Evolutionary conservation across 1,284 basidiomycete genomes (phyloP).

Genomic region (Trametes sp.): DNA sequence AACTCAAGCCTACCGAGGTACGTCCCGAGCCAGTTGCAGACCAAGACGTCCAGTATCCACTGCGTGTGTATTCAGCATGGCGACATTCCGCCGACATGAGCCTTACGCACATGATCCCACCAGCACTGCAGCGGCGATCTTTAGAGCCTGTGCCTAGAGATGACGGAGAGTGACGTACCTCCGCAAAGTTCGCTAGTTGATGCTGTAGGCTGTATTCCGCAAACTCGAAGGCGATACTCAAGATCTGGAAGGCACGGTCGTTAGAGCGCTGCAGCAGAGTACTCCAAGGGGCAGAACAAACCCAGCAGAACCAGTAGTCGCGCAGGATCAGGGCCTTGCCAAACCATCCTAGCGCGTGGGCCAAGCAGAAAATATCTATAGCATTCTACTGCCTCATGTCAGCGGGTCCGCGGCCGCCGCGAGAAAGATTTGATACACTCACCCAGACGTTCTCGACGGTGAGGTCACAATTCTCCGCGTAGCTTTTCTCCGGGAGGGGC

Average conservation of each 20-base stretch:
- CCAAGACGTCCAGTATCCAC: slow-evolving; percentile 85
- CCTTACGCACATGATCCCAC: slow-evolving; percentile 83
- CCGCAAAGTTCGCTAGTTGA: slow-evolving; percentile 83
- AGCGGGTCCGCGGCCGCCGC: slow-evolving; percentile 17
- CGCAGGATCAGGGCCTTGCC: slow-evolving; percentile 86
- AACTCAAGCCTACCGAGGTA: slow-evolving; percentile 66
- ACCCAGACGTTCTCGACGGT: slow-evolving; percentile 75
- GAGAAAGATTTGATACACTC: slow-evolving; percentile 35
- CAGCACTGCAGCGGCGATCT: slow-evolving; percentile 63
- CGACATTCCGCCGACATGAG: slow-evolving; percentile 19
- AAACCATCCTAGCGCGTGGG: slow-evolving; percentile 86
- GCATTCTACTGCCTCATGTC: slow-evolving; percentile 59
- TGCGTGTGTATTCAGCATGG: slow-evolving; percentile 40
- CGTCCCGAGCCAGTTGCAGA: slow-evolving; percentile 88
- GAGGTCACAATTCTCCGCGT: slow-evolving; percentile 80
- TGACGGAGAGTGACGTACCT: slow-evolving; percentile 56
- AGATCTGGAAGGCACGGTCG: slow-evolving; percentile 57
- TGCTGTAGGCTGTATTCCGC: slow-evolving; percentile 87
- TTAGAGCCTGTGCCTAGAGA: slow-evolving; percentile 14
- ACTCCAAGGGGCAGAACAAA: slow-evolving; percentile 40
- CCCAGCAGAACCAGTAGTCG: slow-evolving; percentile 92
- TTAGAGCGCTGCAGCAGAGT: slow-evolving; percentile 11
- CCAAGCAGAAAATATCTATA: slow-evolving; percentile 84
- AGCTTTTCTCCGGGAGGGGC: slow-evolving; percentile 81
- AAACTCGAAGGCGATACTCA: slow-evolving; percentile 85